phyloP scores from a whole-genome alignment of 352 stramenopile genomes.

The Globisporangium megalacanthum region DNA sequence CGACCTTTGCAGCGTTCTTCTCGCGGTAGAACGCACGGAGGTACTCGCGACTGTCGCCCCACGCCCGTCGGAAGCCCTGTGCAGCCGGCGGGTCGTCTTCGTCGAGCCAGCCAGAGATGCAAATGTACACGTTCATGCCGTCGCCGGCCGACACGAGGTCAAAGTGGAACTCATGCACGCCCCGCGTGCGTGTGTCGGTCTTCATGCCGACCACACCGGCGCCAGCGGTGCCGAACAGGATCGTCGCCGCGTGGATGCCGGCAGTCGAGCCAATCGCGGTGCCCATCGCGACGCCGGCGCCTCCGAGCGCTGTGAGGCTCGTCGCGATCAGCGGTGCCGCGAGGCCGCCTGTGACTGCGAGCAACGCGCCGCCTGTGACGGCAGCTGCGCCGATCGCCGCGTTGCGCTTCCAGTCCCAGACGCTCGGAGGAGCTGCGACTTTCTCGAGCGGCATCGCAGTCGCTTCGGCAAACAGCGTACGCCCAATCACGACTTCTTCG shows the following conservation, averaged over 20 bases:
- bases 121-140: conserved; percentile 88
- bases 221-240: conserved; percentile 78
- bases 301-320: conserved; percentile 54
- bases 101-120: conserved; percentile 78
- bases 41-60: conserved; percentile 78
- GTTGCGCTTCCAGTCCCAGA: conserved; percentile 83
- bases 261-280: conserved; percentile 43
- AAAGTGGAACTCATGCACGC: conserved; percentile 78
- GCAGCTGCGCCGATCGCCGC: conserved; percentile 59
- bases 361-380: conserved; percentile 60
- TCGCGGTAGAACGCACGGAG: conserved; percentile 68
- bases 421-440: conserved; percentile 35
- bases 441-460: conserved; percentile 73
- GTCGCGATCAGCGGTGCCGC: conserved; percentile 54
- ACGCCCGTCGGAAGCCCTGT: conserved; percentile 62
- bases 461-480: conserved; percentile 63
- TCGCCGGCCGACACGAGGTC: conserved; percentile 74
- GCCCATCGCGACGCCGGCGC: conserved; percentile 59
- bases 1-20: conserved; percentile 65
- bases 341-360: conserved; percentile 69
- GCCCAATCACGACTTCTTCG: conserved; percentile 67
- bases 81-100: conserved; percentile 48
- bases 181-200: conserved; percentile 61
- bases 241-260: conserved; percentile 58
- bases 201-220: conserved; percentile 78